These are phyloP conservation scores for Eucalyptus curtisii DNA, from an alignment of 345 rosid genomes.

Conservation along the genomic window DNA sequence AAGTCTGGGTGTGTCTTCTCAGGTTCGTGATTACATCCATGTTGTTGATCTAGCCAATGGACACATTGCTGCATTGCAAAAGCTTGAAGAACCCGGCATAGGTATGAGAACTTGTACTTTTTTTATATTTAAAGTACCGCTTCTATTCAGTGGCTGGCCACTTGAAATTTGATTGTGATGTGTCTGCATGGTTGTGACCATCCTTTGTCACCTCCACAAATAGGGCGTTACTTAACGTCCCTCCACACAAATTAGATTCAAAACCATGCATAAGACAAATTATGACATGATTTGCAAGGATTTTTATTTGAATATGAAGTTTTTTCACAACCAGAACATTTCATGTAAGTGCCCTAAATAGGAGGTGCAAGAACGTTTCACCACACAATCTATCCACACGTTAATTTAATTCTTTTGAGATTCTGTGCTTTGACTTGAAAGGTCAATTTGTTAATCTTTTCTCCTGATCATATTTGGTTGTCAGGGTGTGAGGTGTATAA, in stretches of 20 bases:
- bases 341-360: not conserved
- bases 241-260: not conserved
- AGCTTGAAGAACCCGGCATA: constrained; percentile 48
- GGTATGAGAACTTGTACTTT: constrained; percentile 20
- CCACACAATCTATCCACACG: not conserved
- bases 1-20: not conserved
- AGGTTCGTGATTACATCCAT: constrained; percentile 96
- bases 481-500: constrained; percentile 88
- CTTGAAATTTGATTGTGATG: not conserved
- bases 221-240: not conserved
- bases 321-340: not conserved
- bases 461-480: not conserved
- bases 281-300: not conserved
- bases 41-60: constrained; percentile 93
- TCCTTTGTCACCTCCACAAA: not conserved
- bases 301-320: not conserved
- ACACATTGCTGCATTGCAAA: constrained; percentile 76
- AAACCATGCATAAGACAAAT: not conserved
- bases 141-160: not conserved
- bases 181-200: not conserved
- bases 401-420: not conserved
- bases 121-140: not conserved
- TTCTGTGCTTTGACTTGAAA: not conserved
- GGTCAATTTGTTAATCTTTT: not conserved
- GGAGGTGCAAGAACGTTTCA: not conserved